Percentiles rank a stretch among this genome's conserved stretches.
Evolutionary conservation across 139 green algal species (phyloP).

Genomic region (Tetradesmus lagerheimii): DNA sequence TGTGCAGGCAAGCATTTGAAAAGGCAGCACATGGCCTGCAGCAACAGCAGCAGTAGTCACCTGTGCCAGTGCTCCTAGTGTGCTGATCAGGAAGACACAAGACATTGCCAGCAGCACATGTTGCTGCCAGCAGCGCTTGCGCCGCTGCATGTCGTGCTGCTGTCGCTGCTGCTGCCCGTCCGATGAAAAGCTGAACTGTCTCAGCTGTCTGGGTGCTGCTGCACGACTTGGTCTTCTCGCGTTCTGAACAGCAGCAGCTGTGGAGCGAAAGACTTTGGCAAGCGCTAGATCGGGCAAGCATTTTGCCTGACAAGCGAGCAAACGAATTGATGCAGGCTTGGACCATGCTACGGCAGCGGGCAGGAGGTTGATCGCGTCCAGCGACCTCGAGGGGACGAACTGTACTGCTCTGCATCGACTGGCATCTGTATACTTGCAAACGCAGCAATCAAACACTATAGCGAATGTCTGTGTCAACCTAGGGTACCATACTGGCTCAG

Average conservation of each 20-base stretch:
- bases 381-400: not conserved
- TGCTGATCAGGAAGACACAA: not conserved
- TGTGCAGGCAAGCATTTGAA: too few species aligned
- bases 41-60: not conserved
- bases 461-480: too few species aligned
- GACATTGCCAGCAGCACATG: constrained; percentile 8
- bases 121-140: not conserved
- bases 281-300: not conserved
- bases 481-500: too few species aligned
- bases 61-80: not conserved
- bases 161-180: not conserved
- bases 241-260: not conserved
- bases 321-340: not conserved
- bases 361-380: not conserved
- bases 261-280: not conserved
- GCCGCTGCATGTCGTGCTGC: not conserved
- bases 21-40: not conserved
- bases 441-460: not conserved
- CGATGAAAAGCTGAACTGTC: not conserved
- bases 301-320: not conserved
- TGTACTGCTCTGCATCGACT: not conserved
- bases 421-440: too few species aligned
- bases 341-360: not conserved
- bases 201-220: not conserved
- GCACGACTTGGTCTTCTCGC: not conserved